Evolutionary conservation across 225 moss, liverwort and hornwort species (phyloP), one percentile per base, ranked within the genome.

Genomic region (Straminergon stramineum): DNA sequence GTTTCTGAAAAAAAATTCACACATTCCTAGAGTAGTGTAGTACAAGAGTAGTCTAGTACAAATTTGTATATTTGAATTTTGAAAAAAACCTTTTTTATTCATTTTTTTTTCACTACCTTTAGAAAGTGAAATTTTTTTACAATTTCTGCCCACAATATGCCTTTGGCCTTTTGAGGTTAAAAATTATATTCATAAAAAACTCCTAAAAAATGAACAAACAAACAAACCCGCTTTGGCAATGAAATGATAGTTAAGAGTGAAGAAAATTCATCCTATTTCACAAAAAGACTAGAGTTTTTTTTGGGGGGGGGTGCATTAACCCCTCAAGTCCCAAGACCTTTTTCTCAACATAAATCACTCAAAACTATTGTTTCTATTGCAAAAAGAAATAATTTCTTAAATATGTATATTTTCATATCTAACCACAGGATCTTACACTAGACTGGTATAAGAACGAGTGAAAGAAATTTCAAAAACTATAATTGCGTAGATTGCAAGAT

Each of bases 201-300:
- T 51, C 1, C 4, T 1, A 7, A 0, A 12, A 75, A 32, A 19
- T 75, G 12, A 0, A 51, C 2, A 75, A 18, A n/a, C n/a, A n/a
- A 32, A 2, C 9, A 48, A 48, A 48, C 9, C 0, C 3, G 4
- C 10, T 51, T 51, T 7, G 51, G 32, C 17, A 75, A 51, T 7
- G 12, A 75, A 51, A 31, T 31, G 31, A 75, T 51, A 48, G 48
- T 51, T 30, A 51, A 7, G 12, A 51, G 1, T 32, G 19, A 75
- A 31, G 31, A 32, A 1, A 51, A 75, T 31, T 51, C 75, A 45
- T 0, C 6, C 1, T 10, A 0, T 48, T 74, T 17, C 3, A 8
- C 0, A 17, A 9, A 43, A 17, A 28, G 5, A 28, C 28, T 18
- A 4, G 30, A 74, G 30, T 74, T 30, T 45, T 74, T 17, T 16